phyloP scores from a whole-genome alignment of 31 red algal species.

The Odonthalia washingtoniensis region DNA sequence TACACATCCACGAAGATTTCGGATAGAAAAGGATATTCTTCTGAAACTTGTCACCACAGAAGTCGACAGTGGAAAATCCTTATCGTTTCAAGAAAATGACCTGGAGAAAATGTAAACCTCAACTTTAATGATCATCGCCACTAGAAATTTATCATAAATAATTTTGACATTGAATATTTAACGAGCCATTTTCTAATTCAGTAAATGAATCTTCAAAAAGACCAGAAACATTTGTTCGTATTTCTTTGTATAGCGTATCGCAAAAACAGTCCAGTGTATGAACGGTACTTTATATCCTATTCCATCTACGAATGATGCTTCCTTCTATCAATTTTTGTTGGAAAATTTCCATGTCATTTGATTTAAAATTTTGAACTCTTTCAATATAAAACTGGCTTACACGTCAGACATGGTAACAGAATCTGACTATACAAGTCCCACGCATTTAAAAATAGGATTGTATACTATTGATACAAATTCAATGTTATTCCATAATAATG shows the following conservation, averaged over 20 bases:
- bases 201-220: not conserved
- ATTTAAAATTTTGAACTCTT: not conserved
- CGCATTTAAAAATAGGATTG: conserved; percentile 1
- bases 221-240: not conserved
- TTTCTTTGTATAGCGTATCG: conserved; percentile 19
- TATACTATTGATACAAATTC: not conserved
- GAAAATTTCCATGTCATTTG: not conserved
- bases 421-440: conserved; percentile 19
- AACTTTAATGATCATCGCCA: not conserved
- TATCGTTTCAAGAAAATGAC: not conserved
- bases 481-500: not conserved
- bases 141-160: not conserved
- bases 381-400: conserved; percentile 26
- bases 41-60: conserved; percentile 21
- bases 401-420: conserved; percentile 42
- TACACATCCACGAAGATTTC: conserved; percentile 12
- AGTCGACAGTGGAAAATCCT: not conserved
- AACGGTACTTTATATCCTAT: too few species aligned
- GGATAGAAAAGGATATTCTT: not conserved
- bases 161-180: conserved; percentile 30
- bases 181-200: conserved; percentile 8
- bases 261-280: conserved; percentile 22
- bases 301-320: conserved; percentile 28
- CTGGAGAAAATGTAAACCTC: not conserved
- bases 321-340: conserved; percentile 4